Evolutionary conservation across 2,329 filamentous ascomycete species (phyloP).

Genomic region (Tolypocladium album): DNA sequence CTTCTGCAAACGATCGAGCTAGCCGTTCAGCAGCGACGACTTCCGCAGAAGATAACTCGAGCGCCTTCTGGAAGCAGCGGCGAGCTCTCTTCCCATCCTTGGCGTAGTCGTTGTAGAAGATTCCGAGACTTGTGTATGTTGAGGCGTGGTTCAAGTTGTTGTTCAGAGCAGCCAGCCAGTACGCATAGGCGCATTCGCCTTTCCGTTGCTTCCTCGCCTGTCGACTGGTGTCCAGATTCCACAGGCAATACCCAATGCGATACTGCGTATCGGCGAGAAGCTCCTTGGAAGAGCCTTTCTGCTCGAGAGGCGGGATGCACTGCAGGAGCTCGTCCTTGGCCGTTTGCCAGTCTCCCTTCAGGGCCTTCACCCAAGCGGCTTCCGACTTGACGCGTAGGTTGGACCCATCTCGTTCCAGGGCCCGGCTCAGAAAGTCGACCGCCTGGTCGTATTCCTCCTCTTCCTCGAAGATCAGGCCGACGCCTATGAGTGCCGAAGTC

Average conservation of each 20-base stretch:
- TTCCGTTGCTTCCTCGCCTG: constrained; percentile 67
- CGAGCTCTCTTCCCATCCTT: constrained; percentile 77
- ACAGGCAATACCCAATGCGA: constrained; percentile 75
- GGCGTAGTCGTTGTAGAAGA: constrained; percentile 85
- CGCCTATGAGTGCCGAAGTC: constrained; percentile 74
- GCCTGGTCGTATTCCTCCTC: constrained; percentile 81
- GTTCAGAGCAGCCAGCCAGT: constrained; percentile 75
- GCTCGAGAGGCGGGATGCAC: constrained; percentile 55
- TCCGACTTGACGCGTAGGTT: constrained; percentile 79
- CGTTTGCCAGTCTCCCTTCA: constrained; percentile 62
- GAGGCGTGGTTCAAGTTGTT: constrained; percentile 81
- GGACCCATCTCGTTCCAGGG: constrained; percentile 57
- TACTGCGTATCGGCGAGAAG: constrained; percentile 81
- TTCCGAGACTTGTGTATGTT: constrained; percentile 80
- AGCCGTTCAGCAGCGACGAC: constrained; percentile 79
- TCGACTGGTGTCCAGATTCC: constrained; percentile 69
- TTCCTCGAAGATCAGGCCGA: constrained; percentile 87
- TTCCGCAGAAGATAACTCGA: constrained; percentile 83
- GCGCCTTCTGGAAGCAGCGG: constrained; percentile 93
- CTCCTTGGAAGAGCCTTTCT: constrained; percentile 50
- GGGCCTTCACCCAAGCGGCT: constrained; percentile 82
- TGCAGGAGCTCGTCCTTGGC: constrained; percentile 61
- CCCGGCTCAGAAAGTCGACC: constrained; percentile 67
- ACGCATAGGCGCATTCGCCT: constrained; percentile 60
- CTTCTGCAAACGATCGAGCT: constrained; percentile 75